These are phyloP conservation scores for Salix suchowensis DNA, from an alignment of 345 rosid species.

Conservation along the genomic window DNA sequence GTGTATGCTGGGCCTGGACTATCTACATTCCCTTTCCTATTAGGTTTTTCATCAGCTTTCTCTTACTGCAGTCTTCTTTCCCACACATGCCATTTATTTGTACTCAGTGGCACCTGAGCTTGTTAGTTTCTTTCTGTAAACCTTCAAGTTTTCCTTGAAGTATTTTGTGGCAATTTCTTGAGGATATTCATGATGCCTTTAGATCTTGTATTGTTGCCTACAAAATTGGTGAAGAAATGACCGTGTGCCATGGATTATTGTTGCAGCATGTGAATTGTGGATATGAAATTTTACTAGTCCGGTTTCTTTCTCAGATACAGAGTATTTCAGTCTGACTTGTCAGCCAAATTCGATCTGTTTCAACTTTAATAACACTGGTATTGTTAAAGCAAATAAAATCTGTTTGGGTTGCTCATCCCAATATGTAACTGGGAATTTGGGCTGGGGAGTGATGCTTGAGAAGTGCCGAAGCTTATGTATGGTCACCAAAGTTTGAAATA, in stretches of 20 bases:
- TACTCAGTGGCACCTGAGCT: background rate
- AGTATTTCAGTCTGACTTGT: background rate
- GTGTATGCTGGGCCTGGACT: background rate
- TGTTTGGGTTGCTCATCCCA: background rate
- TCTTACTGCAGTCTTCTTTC: background rate
- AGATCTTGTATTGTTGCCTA: background rate
- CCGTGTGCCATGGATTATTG: background rate
- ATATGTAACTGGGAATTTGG: background rate
- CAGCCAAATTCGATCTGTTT: background rate
- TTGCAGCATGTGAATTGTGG: background rate
- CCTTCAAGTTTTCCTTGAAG: background rate
- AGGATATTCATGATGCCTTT: background rate
- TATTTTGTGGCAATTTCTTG: background rate
- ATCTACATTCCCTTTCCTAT: background rate
- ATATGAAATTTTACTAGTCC: background rate
- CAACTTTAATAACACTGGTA: background rate
- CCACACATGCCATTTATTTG: background rate
- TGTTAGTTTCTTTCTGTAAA: background rate
- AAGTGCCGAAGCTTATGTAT: background rate
- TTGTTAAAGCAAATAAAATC: background rate
- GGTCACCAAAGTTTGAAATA: background rate
- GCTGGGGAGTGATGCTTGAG: background rate
- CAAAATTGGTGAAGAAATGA: background rate
- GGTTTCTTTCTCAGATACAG: background rate
- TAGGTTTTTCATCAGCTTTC: background rate